phyloP scores from a whole-genome alignment of 805 yeast species.

The Candida stauntonica region DNA sequence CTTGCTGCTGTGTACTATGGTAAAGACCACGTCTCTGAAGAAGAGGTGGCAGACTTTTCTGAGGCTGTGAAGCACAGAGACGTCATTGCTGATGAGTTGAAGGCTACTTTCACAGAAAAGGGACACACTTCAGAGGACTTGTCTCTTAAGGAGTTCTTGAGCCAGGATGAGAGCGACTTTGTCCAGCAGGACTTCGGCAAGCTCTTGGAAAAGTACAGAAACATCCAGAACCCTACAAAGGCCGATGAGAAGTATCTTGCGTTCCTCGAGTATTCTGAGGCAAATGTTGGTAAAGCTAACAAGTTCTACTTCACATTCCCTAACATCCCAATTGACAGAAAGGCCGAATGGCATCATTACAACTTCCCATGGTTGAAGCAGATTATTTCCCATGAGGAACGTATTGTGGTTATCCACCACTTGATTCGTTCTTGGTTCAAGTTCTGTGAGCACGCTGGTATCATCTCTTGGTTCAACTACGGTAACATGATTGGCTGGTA shows the following conservation, averaged over 20 bases:
- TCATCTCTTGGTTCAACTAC: constrained; percentile 58
- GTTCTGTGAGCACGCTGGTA: constrained; percentile 39
- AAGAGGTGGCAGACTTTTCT: constrained; percentile 8
- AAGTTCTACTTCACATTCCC: constrained; percentile 29
- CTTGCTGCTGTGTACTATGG: constrained; percentile 16
- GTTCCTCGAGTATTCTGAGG: constrained; percentile 25
- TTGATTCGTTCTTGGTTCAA: constrained; percentile 50
- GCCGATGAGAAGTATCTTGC: constrained; percentile 24
- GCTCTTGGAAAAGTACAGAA: constrained; percentile 12
- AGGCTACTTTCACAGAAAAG: constrained; percentile 7
- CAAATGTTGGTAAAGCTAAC: constrained; percentile 21
- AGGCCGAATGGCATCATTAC: constrained; percentile 29
- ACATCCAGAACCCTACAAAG: constrained; percentile 13
- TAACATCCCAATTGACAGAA: constrained; percentile 20
- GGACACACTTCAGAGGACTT: constrained; percentile 11
- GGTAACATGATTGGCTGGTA: constrained; percentile 61
- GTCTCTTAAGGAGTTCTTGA: constrained; percentile 9
- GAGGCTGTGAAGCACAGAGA: constrained; percentile 8
- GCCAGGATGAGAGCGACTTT: constrained; percentile 17
- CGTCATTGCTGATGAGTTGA: constrained; percentile 6
- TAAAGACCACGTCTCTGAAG: constrained; percentile 2
- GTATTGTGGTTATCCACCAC: constrained; percentile 38
- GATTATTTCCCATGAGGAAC: constrained; percentile 27
- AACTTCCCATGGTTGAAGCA: constrained; percentile 30
- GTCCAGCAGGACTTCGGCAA: constrained; percentile 17